Percentiles rank a stretch among this genome's conserved stretches.
Conservation (phyloP, 2,329 filamentous ascomycete species). For the Sclerotinia nivalis region DNA sequence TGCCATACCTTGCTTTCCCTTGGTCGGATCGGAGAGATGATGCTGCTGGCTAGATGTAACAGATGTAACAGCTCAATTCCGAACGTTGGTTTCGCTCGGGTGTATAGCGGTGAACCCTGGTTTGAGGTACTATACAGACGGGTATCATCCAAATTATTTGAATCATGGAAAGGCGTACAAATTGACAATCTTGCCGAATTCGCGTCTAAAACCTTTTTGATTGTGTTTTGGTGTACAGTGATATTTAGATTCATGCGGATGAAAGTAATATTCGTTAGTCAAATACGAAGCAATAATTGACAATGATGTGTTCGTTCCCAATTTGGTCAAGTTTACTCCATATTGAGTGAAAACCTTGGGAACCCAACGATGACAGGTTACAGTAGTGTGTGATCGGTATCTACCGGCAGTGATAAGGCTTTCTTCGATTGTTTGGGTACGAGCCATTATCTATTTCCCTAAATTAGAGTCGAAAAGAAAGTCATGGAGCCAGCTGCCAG, state of each 20-base stretch:
- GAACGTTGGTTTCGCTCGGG: neutral
- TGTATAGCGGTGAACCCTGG: conserved; percentile 18
- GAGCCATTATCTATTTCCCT: neutral
- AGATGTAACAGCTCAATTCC: conserved; percentile 21
- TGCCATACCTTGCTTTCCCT: neutral
- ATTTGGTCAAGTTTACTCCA: conserved; percentile 4
- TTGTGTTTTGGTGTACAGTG: neutral
- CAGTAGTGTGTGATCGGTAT: conserved; percentile 8
- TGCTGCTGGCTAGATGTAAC: conserved; percentile 13
- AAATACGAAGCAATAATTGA: neutral
- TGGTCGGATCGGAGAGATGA: conserved; percentile 1
- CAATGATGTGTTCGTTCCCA: conserved; percentile 12
- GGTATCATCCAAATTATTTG: neutral
- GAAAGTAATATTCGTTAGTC: conserved; percentile 1
- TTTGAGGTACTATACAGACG: neutral
- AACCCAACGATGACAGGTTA: neutral
- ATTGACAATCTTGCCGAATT: conserved; percentile 11
- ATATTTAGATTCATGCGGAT: conserved; percentile 5
- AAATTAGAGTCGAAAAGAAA: neutral
- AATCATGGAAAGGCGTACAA: neutral
- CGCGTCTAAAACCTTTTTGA: conserved; percentile 18
- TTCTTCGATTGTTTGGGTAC: neutral
- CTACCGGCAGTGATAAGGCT: conserved; percentile 13
- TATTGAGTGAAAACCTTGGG: conserved; percentile 6
- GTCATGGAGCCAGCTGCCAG: conserved; percentile 6